Base-by-base conservation (phyloP, 768 basidiomycete genomes). In the Suillus variegatus region DNA sequence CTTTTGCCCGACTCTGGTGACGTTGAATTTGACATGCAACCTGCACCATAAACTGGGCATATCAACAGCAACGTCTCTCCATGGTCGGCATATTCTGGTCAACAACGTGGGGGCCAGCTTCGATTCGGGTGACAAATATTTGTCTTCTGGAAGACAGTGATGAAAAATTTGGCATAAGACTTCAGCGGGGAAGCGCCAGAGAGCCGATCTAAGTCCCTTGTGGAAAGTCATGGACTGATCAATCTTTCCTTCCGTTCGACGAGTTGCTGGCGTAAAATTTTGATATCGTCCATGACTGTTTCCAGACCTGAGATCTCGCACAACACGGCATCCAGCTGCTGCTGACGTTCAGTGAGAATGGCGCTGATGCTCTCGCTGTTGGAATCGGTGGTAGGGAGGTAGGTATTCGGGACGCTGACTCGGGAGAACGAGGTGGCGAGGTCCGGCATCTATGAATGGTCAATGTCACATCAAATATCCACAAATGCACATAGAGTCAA, bases 41-140 rank as follows among this genome's bases (percentile, higher is more conserved):
- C 80, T 77, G 13, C 81, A 79, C 85, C 85, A 86, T 32, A 86
- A 71, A 61, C 75, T 76, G 10, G 85, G 82, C 0, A 80, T 81
- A 8, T 72, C 71, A 18, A 75, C 57, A 32, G 74, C 79, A 16
- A 85, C 63, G 5, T 71, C 63, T 66, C 78, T 79, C 85, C 85
- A 86, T 3, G 73, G 64, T 1, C 72, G 72, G 67, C 81, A 83
- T 16, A 86, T 78, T 47, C 72, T 71, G 22, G 79, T 73, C 25
- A 85, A 66, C 8, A 81, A 55, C 40, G 82, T 65, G 20, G 84
- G 83, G 0, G 77, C 78, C 1, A 69, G 62, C 2, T 32, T 41
- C 10, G 65, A 57, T 20, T 71, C 65, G 18, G 72, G 74, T 57
- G 77, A 76, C 38, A 71, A 67, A 57, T 70, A 57, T 0, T 69